Evolutionary conservation across 768 basidiomycete genomes (phyloP), one percentile per base, ranked within the genome.

Genomic region (Podaxis sp.): DNA sequence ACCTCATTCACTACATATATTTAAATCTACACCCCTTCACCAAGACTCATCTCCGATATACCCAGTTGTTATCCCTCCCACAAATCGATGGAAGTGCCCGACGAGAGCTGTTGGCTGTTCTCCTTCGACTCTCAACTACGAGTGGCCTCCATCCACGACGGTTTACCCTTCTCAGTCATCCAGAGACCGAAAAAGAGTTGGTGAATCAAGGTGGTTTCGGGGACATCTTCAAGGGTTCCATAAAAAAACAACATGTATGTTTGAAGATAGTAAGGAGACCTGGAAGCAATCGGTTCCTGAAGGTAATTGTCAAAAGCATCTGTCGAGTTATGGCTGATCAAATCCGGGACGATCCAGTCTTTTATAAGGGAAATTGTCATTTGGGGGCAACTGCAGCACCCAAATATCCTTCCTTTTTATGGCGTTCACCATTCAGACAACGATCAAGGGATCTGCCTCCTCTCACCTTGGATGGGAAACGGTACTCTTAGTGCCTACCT

Each of bases 401-500:
- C 26, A 4, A 58, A 65, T 28, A 20, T 65, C 0, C 56, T 65
- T 12, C 64, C 64, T 10, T 65, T 65, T 33, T 65, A 65, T 54
- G 64, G 64, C 2, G 61, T 65, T 8, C 17, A 65, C 22, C 48
- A 50, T 50, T 30, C 53, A 7, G 55, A 44, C 4, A 40, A 62
- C 17, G 41, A 8, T 17, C 13, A 36, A 2, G 49, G 46, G n/a
- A 61, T 65, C 3, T 65, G 64, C 20, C 38, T 65, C 0, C 53
- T 65, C 0, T 61, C 64, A 3, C 64, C 64, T 40, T 65, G 64
- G 64, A 65, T 65, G 60, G 64, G 62, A 48, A 58, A 62, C 15
- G 64, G 64, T 5, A 57, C 22, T 3, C 22, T 65, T 4, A 1
- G 0, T 2, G 60, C 58, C 4, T 62, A 62, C 37, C 56, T 65